Base-by-base conservation (phyloP, 352 stramenopile species). In the Phytophthora ramorum region DNA sequence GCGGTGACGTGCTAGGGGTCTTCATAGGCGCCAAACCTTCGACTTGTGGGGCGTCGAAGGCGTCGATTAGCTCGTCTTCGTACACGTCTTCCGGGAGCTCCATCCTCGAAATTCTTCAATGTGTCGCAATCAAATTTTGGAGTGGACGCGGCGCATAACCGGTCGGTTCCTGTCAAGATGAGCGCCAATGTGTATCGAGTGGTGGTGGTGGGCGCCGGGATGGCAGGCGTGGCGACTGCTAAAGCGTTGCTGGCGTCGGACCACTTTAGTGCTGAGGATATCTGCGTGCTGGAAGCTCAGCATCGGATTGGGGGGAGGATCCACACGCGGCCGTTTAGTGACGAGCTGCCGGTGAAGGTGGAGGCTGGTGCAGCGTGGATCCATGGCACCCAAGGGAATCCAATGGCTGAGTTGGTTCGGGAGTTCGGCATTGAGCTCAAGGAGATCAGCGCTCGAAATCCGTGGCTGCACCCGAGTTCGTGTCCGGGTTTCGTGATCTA, bases 11-110 rank as follows among this genome's bases (percentile, higher is more conserved):
- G 10, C 1, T 43, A 20, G 37, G 22, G 13, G 17, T 12, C 40
- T 63, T 51, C 12, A 35, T 63, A 67, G 45, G 19, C 34, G 19
- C 17, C 22, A 14, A 43, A 20, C 13, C 44, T 44, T 63, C 16
- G 17, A 43, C 24, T n/a, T 60, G 47, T 10, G 38, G 26, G 22
- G 56, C 66, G 50, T 93, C 85, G 53, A 93, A 93, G 38, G 76
- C 82, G 71, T 91, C 82, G 20, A 93, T 93, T 2, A 91, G 61
- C 51, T 68, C 74, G 54, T 70, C 71, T 34, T 89, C 85, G 57
- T 83, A 75, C 26, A 56, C 66, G 9, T 75, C 71, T 56, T 89
- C 79, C 1, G 20, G 19, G 1, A 56, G 19, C 30, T 72, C 50
- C 67, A 72, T 75, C 7, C 22, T 66, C 17, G 20, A 40, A 24